Conservation (phyloP, 495 filamentous ascomycete genomes). For the Friedmanniomyces simplex region DNA sequence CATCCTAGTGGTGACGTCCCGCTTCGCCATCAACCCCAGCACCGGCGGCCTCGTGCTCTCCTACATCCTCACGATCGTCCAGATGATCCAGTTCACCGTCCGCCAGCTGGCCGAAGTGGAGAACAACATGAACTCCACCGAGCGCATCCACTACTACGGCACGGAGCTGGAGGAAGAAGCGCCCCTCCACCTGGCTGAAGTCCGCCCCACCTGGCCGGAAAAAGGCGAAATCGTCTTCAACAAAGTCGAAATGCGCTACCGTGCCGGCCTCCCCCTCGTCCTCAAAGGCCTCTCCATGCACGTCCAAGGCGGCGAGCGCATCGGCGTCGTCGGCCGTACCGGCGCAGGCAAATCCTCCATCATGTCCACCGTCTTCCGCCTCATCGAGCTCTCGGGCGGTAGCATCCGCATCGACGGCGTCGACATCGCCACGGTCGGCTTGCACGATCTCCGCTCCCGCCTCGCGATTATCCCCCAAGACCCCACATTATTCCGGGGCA, state of each 20-base stretch:
- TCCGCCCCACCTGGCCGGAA: slow-evolving; percentile 69
- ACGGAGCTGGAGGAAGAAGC: slow-evolving; percentile 80
- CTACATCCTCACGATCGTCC: slow-evolving; percentile 88
- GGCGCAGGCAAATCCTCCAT: slow-evolving; percentile 92
- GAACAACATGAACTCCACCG: slow-evolving; percentile 94
- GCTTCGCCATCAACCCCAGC: slow-evolving; percentile 76
- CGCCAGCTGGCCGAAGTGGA: slow-evolving; percentile 92
- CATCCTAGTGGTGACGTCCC: slow-evolving; percentile 84
- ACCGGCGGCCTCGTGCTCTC: slow-evolving; percentile 81
- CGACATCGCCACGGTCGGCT: slow-evolving; percentile 72
- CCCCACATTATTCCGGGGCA: slow-evolving; percentile 87
- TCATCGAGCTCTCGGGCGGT: slow-evolving; percentile 77
- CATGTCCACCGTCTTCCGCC: slow-evolving; percentile 85
- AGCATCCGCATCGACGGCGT: slow-evolving; percentile 83
- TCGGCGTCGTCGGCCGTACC: slow-evolving; percentile 88
- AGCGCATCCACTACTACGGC: slow-evolving; percentile 88
- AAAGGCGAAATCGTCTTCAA: slow-evolving; percentile 75
- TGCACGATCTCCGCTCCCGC: slow-evolving; percentile 76
- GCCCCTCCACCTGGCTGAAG: slow-evolving; percentile 56
- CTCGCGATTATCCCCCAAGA: slow-evolving; percentile 96
- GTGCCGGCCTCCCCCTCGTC: slow-evolving; percentile 69
- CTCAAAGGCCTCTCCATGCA: slow-evolving; percentile 68
- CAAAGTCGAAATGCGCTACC: slow-evolving; percentile 85
- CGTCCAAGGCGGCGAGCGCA: slow-evolving; percentile 72
- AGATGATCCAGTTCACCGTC: slow-evolving; percentile 92